These are phyloP conservation scores for Fusarium sp. DNA, from an alignment of 2,329 filamentous ascomycete genomes.

Conservation along the genomic window DNA sequence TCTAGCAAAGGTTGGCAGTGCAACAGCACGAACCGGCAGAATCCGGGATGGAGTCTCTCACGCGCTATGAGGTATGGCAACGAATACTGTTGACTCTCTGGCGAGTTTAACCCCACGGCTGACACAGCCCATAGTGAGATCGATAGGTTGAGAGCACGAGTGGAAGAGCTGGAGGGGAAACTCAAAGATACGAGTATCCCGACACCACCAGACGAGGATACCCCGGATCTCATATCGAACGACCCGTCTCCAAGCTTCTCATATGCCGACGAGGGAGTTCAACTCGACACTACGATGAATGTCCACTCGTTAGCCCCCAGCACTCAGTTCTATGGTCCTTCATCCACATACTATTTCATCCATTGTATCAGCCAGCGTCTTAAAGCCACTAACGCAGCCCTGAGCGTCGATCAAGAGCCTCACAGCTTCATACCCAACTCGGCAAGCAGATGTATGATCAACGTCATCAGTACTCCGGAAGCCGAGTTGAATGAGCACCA, in stretches of 20 bases:
- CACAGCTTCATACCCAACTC: not conserved
- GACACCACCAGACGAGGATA: rapidly evolving
- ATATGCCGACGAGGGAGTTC: not conserved
- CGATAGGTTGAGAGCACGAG: not conserved
- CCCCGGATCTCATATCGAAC: rapidly evolving
- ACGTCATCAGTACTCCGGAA: not conserved
- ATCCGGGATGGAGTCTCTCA: not conserved
- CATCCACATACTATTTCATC: not conserved
- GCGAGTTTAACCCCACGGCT: not conserved
- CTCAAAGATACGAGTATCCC: not conserved
- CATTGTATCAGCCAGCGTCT: not conserved
- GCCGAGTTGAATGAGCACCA: not conserved
- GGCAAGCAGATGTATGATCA: not conserved
- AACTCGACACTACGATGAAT: rapidly evolving
- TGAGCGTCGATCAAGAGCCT: rapidly evolving
- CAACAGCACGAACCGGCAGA: not conserved
- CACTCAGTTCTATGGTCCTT: not conserved
- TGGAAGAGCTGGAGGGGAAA: not conserved
- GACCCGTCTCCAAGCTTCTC: rapidly evolving
- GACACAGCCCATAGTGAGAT: not conserved
- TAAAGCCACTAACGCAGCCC: rapidly evolving
- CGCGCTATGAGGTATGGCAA: not conserved
- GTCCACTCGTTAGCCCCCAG: not conserved
- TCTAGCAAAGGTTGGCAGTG: not conserved
- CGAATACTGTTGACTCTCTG: rapidly evolving